Evolutionary conservation across 2,329 filamentous ascomycete genomes (phyloP), one percentile per base, ranked within the genome.

Genomic region (Xylaria sp.): DNA sequence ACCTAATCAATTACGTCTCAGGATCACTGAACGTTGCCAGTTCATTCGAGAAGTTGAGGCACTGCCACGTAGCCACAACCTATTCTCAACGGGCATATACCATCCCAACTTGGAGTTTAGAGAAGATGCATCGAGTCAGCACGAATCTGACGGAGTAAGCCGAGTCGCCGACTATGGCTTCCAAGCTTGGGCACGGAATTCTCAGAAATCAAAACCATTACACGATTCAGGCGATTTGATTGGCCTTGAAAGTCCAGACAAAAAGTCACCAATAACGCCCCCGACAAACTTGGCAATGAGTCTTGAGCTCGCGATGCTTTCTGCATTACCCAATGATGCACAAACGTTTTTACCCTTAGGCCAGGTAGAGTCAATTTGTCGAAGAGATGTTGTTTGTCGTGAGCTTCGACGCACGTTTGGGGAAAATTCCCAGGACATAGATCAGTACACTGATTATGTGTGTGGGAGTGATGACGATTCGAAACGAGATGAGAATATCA

Each of bases 141-240:
- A 23, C 14, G 55, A 53, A 42, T 63, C 49, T 2, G 54, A 63
- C 58, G 33, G n/a, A 2, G 49, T 43, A 8, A 63, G 47, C 21
- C 54, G 38, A 19, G 55, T 63, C 15, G 21, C 25, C 4, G 60
- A 63, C 33, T 63, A 59, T 31, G 60, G 60, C 17, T 53, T 54
- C 17, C 49, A 28, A 42, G 49, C 47, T 25, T 40, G 60, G 40
- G 49, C 54, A 12, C 38, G 37, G 43, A 59, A 19, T 28, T 42
- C 37, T 3, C 28, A 43, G 28, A 50, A 51, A 51, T 28, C 9
- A 15, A 58, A 58, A 14, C 55, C 45, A 51, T 35, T 11, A 23
- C 33, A 17, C 8, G 23, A 49, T 46, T 4, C 25, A 15, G 15
- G 11, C 9, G 49, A 46, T 17, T 14, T 38, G 11, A 23, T 45